A percentile compares a stretch with the other conserved stretches of the same genome.
Conservation (phyloP, 208 protist genomes). For the Leishmania guyanensis region DNA sequence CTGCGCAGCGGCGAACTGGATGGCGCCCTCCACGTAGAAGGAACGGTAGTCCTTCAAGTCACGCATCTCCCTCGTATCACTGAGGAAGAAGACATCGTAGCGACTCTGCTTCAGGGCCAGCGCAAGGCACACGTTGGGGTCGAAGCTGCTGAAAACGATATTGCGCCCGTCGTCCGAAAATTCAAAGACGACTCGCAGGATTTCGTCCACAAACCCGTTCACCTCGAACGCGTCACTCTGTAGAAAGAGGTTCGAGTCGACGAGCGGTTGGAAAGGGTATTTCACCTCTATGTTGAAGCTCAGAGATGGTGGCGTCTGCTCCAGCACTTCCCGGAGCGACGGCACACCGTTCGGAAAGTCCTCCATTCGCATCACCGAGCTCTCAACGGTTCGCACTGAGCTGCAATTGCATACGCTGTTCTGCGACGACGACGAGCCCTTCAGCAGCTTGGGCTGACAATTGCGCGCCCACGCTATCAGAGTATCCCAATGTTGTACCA, state of each 20-base stretch:
- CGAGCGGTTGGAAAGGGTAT: conserved; percentile 74
- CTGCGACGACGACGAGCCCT: conserved; percentile 20
- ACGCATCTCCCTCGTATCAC: conserved; percentile 61
- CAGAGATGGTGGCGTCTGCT: conserved; percentile 51
- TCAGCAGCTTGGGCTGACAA: conserved; percentile 3
- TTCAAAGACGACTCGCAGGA: conserved; percentile 67
- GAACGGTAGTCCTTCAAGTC: conserved; percentile 86
- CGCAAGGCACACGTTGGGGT: conserved; percentile 77
- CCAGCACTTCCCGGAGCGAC: conserved; percentile 63
- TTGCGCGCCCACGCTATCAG: conserved; percentile 20
- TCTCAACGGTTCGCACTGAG: conserved; percentile 11
- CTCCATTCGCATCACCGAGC: conserved; percentile 46
- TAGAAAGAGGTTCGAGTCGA: conserved; percentile 70
- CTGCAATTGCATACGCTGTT: neutral
- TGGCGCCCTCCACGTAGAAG: conserved; percentile 66
- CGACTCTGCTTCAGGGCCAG: conserved; percentile 75
- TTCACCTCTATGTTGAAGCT: conserved; percentile 81
- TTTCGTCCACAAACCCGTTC: conserved; percentile 78
- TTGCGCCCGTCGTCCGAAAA: conserved; percentile 53
- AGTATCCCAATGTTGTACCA: conserved; percentile 63
- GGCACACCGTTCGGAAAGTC: conserved; percentile 76
- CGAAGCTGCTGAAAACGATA: conserved; percentile 85
- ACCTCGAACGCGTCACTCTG: conserved; percentile 81
- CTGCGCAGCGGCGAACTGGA: conserved; percentile 73
- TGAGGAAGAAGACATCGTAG: conserved; percentile 81